Evolutionary conservation across 805 yeast species (phyloP), one percentile per base, ranked within the genome.

Genomic region (Zygosaccharomyces kombuchaensis): DNA sequence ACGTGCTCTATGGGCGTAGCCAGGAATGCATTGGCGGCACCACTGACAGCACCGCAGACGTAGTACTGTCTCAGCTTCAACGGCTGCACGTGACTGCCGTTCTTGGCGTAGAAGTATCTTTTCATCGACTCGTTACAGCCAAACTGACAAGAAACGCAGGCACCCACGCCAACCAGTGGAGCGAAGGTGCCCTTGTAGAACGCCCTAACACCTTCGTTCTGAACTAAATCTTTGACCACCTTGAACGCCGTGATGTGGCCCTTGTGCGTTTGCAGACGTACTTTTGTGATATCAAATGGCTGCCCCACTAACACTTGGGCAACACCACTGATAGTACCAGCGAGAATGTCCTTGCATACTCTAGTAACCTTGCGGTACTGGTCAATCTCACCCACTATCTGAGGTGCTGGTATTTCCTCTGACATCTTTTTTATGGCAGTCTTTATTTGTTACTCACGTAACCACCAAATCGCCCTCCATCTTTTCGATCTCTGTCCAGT

Each of bases 241-340:
- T 88, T 95, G 45, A 78, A 58, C 0, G 96, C 84, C 4, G 60
- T 55, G 31, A 81, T 81, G 2, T 87, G 82, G 1, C 93, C 89
- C 40, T 80, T 80, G 2, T 93, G 88, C 3, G 95, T 82, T 60
- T 93, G 98, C 42, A 91, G 73, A 45, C 98, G 76, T 17, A 93
- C 98, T 68, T 91, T 91, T 31, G 93, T 87, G 9, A 96, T 87
- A 65, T 89, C 98, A 59, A 90, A 90, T 9, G 98, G 97, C 68
- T 93, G 98, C 21, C 98, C 99, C 6, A 84, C 86, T 32, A 93
- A 71, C 8, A 93, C 98, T 69, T 93, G 99, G 6, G 96, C 93
- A 34, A 93, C 80, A 45, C 99, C 99, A 47, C 98, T 97, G 56
- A 84, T 75, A 19, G 97, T 91, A 13, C 99, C 99, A 2, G 96